A percentile compares a stretch with the other conserved stretches of the same genome.
Conservation (phyloP, 2,329 filamentous ascomycete genomes). For the Cercospora nicotianae region DNA sequence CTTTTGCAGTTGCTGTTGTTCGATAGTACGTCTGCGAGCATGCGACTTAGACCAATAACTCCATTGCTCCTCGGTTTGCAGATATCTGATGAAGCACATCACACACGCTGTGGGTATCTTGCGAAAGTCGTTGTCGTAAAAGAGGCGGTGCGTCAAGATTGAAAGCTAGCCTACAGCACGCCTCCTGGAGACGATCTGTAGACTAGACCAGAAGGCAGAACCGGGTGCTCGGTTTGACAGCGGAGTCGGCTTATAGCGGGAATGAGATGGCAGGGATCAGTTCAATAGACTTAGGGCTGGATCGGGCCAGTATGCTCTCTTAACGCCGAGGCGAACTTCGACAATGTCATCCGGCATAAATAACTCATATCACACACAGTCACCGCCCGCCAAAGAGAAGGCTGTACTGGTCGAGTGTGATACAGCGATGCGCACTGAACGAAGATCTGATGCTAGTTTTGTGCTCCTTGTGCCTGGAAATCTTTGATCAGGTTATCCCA, state of each 20-base stretch:
- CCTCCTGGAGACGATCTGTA: background rate
- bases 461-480: background rate
- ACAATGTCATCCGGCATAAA: background rate
- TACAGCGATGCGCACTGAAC: background rate
- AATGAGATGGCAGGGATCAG: background rate
- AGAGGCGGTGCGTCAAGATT: background rate
- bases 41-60: background rate
- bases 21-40: background rate
- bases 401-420: background rate
- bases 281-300: background rate
- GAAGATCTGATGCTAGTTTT: background rate
- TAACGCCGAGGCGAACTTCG: background rate
- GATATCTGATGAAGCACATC: background rate
- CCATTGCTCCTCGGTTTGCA: background rate
- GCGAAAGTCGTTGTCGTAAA: background rate
- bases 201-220: background rate
- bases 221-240: background rate
- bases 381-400: background rate
- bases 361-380: background rate
- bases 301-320: background rate
- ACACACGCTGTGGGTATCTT: background rate
- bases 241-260: background rate
- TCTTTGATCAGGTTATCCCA: conserved; percentile 24
- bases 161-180: background rate
- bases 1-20: background rate